Conservation (phyloP, 1,284 basidiomycete species). For the Leucoagaricus sp. region DNA sequence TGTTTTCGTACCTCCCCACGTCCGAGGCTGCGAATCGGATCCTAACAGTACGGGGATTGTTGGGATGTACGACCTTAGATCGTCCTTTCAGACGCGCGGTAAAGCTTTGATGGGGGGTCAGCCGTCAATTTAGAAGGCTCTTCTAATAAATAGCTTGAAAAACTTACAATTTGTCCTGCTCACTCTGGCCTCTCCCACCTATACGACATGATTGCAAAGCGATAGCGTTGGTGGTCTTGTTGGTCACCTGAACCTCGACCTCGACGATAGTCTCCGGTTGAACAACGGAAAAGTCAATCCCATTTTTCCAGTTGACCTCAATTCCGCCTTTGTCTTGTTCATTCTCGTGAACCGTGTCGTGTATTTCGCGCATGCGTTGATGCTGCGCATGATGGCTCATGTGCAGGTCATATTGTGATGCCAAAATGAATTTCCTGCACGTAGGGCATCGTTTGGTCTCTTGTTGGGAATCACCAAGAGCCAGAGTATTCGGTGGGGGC, state of each 20-base stretch:
- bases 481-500: conserved; percentile 6
- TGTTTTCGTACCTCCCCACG: conserved; percentile 37
- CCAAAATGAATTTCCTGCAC: conserved; percentile 26
- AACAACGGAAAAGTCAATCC: conserved; percentile 36
- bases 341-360: conserved; percentile 26
- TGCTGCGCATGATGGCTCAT: conserved; percentile 26
- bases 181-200: conserved; percentile 22
- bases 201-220: conserved; percentile 27
- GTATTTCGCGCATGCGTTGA: conserved; percentile 24
- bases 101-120: conserved; percentile 20
- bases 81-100: conserved; percentile 26
- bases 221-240: conserved; percentile 20
- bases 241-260: conserved; percentile 26
- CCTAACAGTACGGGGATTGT: conserved; percentile 12
- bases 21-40: conserved; percentile 32
- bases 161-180: conserved; percentile 24
- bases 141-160: not conserved
- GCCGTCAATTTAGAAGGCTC: not conserved
- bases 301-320: conserved; percentile 30
- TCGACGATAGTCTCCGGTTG: conserved; percentile 27
- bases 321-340: conserved; percentile 39
- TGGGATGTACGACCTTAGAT: conserved; percentile 20
- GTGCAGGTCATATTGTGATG: conserved; percentile 25
- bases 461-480: conserved; percentile 11
- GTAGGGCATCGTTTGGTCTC: conserved; percentile 23